Conservation (phyloP, 768 basidiomycete genomes). For the Dendrothele bispora region DNA sequence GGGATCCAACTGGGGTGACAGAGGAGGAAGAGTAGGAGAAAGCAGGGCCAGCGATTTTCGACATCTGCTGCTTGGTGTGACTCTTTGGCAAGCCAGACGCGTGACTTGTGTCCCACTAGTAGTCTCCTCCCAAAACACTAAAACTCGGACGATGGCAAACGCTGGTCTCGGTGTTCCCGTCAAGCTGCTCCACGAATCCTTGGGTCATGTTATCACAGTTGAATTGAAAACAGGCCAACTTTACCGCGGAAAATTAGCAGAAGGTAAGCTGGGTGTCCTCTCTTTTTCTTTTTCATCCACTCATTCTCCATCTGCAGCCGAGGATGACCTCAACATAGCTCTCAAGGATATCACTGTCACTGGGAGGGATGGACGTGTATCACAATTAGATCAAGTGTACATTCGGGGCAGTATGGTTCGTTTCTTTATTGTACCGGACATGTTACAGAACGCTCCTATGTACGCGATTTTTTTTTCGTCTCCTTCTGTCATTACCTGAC, state of each 20-base stretch:
- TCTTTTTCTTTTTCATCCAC: slow-evolving; percentile 18
- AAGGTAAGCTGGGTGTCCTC: slow-evolving; percentile 59
- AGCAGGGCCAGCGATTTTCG: not conserved
- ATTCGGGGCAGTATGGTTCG: slow-evolving; percentile 97
- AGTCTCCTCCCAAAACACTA: not conserved
- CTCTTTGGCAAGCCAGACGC: no score
- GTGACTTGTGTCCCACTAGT: no score
- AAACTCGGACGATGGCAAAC: slow-evolving; percentile 48
- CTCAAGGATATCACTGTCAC: slow-evolving; percentile 97
- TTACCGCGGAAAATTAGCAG: slow-evolving; percentile 95
- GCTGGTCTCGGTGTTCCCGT: slow-evolving; percentile 91
- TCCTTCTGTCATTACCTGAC: slow-evolving; percentile 5
- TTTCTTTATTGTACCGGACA: slow-evolving; percentile 99
- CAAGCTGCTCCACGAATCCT: slow-evolving; percentile 93
- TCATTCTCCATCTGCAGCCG: slow-evolving; percentile 55
- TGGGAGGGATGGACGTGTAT: slow-evolving; percentile 95
- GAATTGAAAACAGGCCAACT: slow-evolving; percentile 97
- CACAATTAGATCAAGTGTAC: slow-evolving; percentile 98
- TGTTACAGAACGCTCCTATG: slow-evolving; percentile 99
- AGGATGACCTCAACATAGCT: slow-evolving; percentile 97
- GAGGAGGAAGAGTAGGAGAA: slow-evolving; percentile 7
- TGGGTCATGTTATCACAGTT: slow-evolving; percentile 96
- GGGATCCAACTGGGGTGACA: not conserved
- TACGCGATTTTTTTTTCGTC: slow-evolving; percentile 39
- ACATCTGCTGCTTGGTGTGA: slow-evolving; percentile 3